Base-by-base conservation (phyloP, 2,329 filamentous ascomycete genomes). In the Cytospora paraplurivora region DNA sequence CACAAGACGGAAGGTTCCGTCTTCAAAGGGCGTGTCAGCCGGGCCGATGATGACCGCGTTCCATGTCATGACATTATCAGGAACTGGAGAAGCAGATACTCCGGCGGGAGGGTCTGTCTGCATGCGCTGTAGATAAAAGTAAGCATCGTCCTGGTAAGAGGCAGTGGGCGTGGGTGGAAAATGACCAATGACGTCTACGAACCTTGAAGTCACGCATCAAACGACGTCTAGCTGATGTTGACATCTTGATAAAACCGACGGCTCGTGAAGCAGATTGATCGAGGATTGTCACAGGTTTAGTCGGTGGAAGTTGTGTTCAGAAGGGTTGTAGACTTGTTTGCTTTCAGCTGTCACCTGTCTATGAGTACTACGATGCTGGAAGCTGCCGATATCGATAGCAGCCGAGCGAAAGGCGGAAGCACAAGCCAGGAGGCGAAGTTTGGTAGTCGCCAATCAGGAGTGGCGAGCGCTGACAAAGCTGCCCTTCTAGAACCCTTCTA, bases 121-220 rank as follows among this genome's bases (percentile, higher is more conserved):
- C 94, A 99, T 99, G 78, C 95, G 93, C 93, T 97, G 74, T 61
- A 62, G 64, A 67, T 67, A 50, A 61, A 41, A 66, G 65, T 72
- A 59, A 71, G 70, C 62, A 10, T 21, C 44, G 55, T 62, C 57
- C 38, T 34, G n/a, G 41, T 67, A 17, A 56, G 32, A 62, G 59
- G 56, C 58, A 53, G 52, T 54, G 38, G 7, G 21, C 35, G 8
- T 62, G 41, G 37, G 56, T 34, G 51, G 53, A 54, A 56, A 41
- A 59, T 62, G 64, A 63, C 51, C 27, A 7, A 38, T 17, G 58
- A 15, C 38, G 54, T 54, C 51, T 55, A 61, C 70, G 68, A 62
- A 96, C 93, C 90, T 98, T 98, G 86, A 98, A 98, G 82, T 98
- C 95, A 77, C 95, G 91, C 95, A 99, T 98, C 77, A 99, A 83